Evolutionary conservation across 306 rosid genomes (phyloP).

Genomic region (Vigna reflexopilosa): DNA sequence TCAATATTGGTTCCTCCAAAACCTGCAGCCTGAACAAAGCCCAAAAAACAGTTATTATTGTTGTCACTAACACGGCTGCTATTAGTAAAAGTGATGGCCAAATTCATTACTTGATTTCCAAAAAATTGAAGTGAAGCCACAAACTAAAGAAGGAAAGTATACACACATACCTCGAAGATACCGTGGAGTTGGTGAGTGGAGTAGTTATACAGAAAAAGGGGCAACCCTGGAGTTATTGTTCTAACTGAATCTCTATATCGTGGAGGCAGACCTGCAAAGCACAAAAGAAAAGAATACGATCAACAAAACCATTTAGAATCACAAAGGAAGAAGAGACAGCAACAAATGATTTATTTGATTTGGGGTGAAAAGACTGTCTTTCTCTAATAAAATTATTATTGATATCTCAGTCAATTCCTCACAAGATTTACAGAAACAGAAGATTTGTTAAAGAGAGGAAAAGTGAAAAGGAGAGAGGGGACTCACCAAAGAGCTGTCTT

Average conservation of each 20-base stretch:
- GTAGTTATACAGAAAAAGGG: constrained; percentile 94
- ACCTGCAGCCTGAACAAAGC: constrained; percentile 78
- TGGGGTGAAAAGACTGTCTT: not conserved
- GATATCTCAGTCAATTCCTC: not conserved
- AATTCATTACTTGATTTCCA: constrained; percentile 17
- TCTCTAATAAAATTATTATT: constrained; percentile 7
- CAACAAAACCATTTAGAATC: constrained; percentile 18
- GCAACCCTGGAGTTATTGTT: constrained; percentile 92
- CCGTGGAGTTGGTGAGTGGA: constrained; percentile 99
- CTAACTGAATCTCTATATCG: constrained; percentile 90
- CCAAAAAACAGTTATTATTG: not conserved
- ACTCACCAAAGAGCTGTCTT: constrained; percentile 85
- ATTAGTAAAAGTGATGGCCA: not conserved
- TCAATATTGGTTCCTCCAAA: constrained; percentile 95
- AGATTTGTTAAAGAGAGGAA: not conserved
- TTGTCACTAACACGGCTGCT: constrained; percentile 5
- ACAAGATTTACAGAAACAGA: not conserved
- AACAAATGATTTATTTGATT: not conserved
- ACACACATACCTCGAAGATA: constrained; percentile 79
- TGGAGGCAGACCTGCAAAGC: constrained; percentile 81
- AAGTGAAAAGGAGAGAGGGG: not conserved
- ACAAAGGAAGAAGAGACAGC: not conserved
- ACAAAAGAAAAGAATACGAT: not conserved
- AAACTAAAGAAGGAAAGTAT: not conserved
- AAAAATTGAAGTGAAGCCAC: constrained; percentile 3